These are phyloP conservation scores for Blastobotrys malaysiensis DNA, from an alignment of 1,139 yeast genomes.

Conservation along the genomic window DNA sequence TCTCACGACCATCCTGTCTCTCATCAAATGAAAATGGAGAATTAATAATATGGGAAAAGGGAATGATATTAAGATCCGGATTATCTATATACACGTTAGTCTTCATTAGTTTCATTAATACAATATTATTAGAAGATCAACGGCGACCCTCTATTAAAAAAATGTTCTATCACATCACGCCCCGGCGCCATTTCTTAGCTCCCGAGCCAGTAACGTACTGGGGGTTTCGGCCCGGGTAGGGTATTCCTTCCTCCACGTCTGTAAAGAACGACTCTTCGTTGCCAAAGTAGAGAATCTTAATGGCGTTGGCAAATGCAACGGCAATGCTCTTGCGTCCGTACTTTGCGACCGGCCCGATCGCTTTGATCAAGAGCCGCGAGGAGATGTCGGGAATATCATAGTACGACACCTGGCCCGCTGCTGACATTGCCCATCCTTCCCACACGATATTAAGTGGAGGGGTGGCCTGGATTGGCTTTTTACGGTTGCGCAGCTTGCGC, in stretches of 20 bases:
- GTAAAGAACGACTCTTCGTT: conserved; percentile 38
- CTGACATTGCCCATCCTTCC: conserved; percentile 78
- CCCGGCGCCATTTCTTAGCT: neutral
- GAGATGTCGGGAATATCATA: conserved; percentile 50
- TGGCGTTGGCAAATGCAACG: conserved; percentile 63
- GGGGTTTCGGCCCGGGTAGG: neutral
- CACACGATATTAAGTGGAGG: conserved; percentile 39
- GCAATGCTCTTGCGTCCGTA: conserved; percentile 77
- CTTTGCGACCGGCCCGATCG: conserved; percentile 50
- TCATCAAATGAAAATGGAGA: no score
- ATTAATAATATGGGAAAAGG: no score
- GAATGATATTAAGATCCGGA: neutral
- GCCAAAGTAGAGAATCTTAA: conserved; percentile 70
- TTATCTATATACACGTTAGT: neutral
- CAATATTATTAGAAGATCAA: neutral
- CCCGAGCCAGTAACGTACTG: neutral
- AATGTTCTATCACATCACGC: neutral
- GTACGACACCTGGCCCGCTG: conserved; percentile 54
- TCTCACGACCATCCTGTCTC: no score
- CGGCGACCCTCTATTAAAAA: no score
- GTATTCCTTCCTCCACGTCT: conserved; percentile 11
- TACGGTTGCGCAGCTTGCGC: neutral
- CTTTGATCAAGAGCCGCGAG: conserved; percentile 41
- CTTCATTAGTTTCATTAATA: neutral
- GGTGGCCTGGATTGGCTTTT: conserved; percentile 21